Percentiles rank a stretch among this genome's conserved stretches.
phyloP scores from a whole-genome alignment of 371 early-diverging fungal genomes.

The Mucor irregularis region DNA sequence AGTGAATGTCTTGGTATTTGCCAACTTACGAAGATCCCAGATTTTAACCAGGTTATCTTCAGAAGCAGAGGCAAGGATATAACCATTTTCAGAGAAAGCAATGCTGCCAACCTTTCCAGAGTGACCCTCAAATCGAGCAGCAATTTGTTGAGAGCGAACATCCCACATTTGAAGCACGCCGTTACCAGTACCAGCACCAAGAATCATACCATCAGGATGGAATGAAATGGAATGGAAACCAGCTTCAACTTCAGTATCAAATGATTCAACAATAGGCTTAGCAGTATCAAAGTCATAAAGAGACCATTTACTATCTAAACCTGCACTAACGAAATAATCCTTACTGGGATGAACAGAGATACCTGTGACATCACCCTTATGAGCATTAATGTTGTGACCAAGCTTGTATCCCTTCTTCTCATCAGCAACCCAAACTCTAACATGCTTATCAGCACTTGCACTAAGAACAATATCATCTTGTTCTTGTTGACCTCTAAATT shows the following conservation, averaged over 20 bases:
- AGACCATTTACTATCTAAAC: constrained; percentile 79
- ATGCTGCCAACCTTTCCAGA: constrained; percentile 68
- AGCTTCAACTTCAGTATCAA: constrained; percentile 35
- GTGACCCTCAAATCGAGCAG: constrained; percentile 75
- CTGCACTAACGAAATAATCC: constrained; percentile 76
- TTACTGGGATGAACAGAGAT: constrained; percentile 78
- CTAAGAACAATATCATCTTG: constrained; percentile 63
- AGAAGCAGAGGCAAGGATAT: constrained; percentile 79
- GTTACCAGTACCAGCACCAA: constrained; percentile 80
- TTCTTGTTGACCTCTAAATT: constrained; percentile 62
- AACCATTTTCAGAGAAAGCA: constrained; percentile 90
- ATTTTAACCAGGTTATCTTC: constrained; percentile 74
- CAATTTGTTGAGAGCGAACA: constrained; percentile 71
- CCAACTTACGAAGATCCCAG: constrained; percentile 92
- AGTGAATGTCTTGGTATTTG: constrained; percentile 69
- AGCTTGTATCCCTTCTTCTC: constrained; percentile 47
- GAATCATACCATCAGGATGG: constrained; percentile 92
- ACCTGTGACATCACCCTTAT: constrained; percentile 71
- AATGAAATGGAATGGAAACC: constrained; percentile 71
- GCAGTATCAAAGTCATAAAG: constrained; percentile 75
- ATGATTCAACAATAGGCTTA: constrained; percentile 55
- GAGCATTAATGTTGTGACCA: constrained; percentile 61
- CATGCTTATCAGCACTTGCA: constrained; percentile 81
- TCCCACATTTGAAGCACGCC: constrained; percentile 86
- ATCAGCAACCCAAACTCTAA: constrained; percentile 72